phyloP scores from a whole-genome alignment of 768 basidiomycete species.

The Neoboletus magnificus region DNA sequence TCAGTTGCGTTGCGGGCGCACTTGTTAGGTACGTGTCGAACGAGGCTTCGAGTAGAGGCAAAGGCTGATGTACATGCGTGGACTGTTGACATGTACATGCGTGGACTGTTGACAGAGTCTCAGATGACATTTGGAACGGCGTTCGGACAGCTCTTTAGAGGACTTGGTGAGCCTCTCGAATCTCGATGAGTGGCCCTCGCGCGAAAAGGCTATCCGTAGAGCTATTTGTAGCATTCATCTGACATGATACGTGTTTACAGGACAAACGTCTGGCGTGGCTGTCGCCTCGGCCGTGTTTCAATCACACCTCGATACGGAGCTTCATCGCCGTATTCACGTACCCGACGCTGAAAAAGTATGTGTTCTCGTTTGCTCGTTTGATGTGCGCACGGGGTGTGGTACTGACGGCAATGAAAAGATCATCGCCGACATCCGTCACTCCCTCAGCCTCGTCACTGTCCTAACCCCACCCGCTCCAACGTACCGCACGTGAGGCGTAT shows the following conservation, averaged over 20 bases:
- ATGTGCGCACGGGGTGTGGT: no score
- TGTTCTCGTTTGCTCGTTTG: accelerated
- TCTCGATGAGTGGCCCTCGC: background rate
- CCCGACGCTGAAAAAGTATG: conserved; percentile 12
- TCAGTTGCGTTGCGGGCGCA: conserved; percentile 6
- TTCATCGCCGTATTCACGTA: conserved; percentile 12
- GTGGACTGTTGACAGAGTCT: no score
- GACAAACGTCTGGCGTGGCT: conserved; percentile 22
- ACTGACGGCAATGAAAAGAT: conserved; percentile 5
- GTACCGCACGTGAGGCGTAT: conserved; percentile 17
- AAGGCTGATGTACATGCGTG: background rate
- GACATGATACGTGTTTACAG: background rate
- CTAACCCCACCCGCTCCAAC: conserved; percentile 15
- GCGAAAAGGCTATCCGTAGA: background rate
- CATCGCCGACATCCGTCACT: conserved; percentile 18
- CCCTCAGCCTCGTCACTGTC: conserved; percentile 11
- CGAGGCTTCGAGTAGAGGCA: no score
- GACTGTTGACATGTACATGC: no score
- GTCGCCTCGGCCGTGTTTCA: conserved; percentile 24
- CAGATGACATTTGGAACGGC: conserved; percentile 24
- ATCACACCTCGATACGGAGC: conserved; percentile 11
- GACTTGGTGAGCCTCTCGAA: conserved; percentile 12
- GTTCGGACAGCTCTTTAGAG: conserved; percentile 22
- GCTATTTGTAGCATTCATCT: background rate
- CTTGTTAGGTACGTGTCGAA: background rate